Evolutionary conservation across 495 filamentous ascomycete genomes (phyloP), one percentile per base, ranked within the genome.

Genomic region (Hypoxylon rickii): DNA sequence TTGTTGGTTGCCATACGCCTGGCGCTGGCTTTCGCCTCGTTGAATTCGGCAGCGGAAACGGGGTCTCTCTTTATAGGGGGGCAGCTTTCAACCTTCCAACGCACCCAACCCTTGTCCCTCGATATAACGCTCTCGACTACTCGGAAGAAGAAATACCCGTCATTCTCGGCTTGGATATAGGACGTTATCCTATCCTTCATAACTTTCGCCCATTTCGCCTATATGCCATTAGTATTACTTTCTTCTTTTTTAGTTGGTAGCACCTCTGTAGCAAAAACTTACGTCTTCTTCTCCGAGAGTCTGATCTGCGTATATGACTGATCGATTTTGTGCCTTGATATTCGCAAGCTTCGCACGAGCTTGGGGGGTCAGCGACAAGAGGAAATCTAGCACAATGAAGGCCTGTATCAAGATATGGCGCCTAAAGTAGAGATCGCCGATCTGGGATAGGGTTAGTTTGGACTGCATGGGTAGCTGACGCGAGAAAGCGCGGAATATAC

Each of bases 101-200:
- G 87, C 34, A 92, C 91, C 94, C 94, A 99, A 62, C 96, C 96
- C 71, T 96, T 96, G 72, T 99, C 94, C 51, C 94, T 81, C 4
- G 90, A 89, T 16, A 99, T 79, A 13, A 97, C 91, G 3, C 92
- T 96, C 64, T 97, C 93, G 29, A 99, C 89, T 83, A 96, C 92
- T 20, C 94, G 89, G 68, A 89, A 89, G 71, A 97, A 99, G 70
- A 95, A 94, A 48, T 87, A 88, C 11, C 95, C 95, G 50, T 90
- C 86, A n/a, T 72, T 68, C 7, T 86, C 87, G 63, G 89, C 78
- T 55, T 86, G 86, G 21, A 99, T 80, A 67, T 96, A 96, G 16
- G 78, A 80, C 43, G 85, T 84, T 50, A 99, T 95, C 2, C 75
- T 72, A 29, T 79, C 79, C 59, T 88, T 87, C 73, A 86, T 96